phyloP scores from a whole-genome alignment of 2,329 filamentous ascomycete species.

The Dothidotthia symphoricarpi region DNA sequence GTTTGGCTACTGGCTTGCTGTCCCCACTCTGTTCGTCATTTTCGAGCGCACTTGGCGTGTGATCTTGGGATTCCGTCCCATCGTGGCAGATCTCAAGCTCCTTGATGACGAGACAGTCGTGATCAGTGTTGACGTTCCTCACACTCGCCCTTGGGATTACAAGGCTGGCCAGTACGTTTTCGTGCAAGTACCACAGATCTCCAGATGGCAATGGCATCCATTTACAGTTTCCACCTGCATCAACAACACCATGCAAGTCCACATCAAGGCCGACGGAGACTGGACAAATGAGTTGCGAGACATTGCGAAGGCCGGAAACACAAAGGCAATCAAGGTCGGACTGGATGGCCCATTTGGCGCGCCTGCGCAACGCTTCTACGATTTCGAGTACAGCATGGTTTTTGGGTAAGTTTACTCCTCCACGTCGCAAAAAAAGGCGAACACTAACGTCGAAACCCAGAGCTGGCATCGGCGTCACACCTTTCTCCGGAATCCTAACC shows the following conservation, averaged over 20 bases:
- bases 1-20: conserved; percentile 57
- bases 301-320: conserved; percentile 40
- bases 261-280: conserved; percentile 60
- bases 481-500: conserved; percentile 57
- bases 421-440: not conserved
- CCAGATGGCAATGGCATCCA: conserved; percentile 59
- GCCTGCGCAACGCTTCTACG: conserved; percentile 59
- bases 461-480: conserved; percentile 58
- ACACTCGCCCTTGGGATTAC: conserved; percentile 53
- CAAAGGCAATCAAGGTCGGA: conserved; percentile 49
- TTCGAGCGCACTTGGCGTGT: conserved; percentile 51
- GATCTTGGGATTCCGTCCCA: conserved; percentile 49
- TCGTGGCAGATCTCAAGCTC: conserved; percentile 51
- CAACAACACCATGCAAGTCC: conserved; percentile 53
- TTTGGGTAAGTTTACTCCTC: conserved; percentile 40
- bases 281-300: conserved; percentile 53
- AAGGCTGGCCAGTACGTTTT: conserved; percentile 60
- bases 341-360: conserved; percentile 60
- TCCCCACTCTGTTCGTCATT: conserved; percentile 54
- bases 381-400: conserved; percentile 57
- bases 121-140: conserved; percentile 51
- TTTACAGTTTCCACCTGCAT: conserved; percentile 59
- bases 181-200: conserved; percentile 55
- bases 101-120: conserved; percentile 56
- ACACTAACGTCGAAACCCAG: conserved; percentile 23